phyloP scores from a whole-genome alignment of 352 stramenopile genomes.

The Globisporangium camurandrum region DNA sequence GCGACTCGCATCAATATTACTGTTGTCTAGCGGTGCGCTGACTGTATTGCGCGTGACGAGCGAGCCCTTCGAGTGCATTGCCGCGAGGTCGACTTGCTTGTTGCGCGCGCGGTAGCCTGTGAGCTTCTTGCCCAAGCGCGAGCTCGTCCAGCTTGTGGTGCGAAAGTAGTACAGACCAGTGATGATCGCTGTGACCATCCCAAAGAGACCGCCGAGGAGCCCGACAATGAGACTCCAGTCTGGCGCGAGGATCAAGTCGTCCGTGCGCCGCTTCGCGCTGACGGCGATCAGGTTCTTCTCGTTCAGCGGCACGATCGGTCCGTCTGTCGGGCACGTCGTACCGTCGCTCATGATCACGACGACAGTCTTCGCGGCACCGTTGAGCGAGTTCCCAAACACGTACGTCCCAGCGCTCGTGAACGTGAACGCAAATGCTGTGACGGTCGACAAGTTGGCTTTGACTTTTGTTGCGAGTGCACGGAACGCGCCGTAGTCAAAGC shows the following conservation, averaged over 20 bases:
- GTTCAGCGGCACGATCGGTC: slow-evolving; percentile 74
- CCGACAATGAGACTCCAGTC: slow-evolving; percentile 83
- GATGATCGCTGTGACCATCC: slow-evolving; percentile 68
- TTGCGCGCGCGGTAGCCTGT: slow-evolving; percentile 41
- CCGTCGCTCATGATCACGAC: slow-evolving; percentile 75
- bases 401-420: slow-evolving; percentile 83
- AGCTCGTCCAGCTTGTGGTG: slow-evolving; percentile 68
- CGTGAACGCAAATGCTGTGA: slow-evolving; percentile 84
- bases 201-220: slow-evolving; percentile 68
- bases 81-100: slow-evolving; percentile 44
- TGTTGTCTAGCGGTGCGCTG: neutral
- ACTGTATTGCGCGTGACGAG: slow-evolving; percentile 31
- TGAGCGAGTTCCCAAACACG: slow-evolving; percentile 83
- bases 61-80: slow-evolving; percentile 67
- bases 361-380: slow-evolving; percentile 58
- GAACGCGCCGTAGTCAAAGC: slow-evolving; percentile 89
- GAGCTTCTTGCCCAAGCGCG: slow-evolving; percentile 20
- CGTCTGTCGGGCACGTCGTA: slow-evolving; percentile 69
- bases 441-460: slow-evolving; percentile 41
- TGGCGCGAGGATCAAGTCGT: slow-evolving; percentile 83
- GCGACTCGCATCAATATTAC: neutral
- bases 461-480: slow-evolving; percentile 53
- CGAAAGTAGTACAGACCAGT: slow-evolving; percentile 78
- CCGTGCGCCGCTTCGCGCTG: slow-evolving; percentile 63
- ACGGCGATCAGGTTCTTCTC: slow-evolving; percentile 84